Base-by-base conservation (phyloP, 352 stramenopile genomes). In the Pythium apleroticum region DNA sequence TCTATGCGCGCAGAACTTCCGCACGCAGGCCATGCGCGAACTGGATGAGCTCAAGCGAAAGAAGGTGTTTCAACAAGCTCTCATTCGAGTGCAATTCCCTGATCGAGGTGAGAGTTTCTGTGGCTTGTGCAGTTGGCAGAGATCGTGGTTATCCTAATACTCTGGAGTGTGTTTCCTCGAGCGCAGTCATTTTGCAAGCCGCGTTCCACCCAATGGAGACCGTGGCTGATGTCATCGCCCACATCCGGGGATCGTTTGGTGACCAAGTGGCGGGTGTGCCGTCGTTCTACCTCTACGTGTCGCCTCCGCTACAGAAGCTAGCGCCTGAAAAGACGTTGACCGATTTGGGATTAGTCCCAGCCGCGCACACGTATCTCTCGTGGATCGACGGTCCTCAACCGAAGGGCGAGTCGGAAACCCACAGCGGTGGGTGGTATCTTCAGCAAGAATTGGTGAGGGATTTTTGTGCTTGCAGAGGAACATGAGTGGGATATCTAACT, bases 31-130 rank as follows among this genome's bases (percentile, higher is more conserved):
- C 15, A 96, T 96, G 88, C 88, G 88, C 14, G 86, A 96, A 31
- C 74, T 96, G 4, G 88, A 96, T 27, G 82, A 94, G 31, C 74
- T 96, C 0, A 91, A 93, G 67, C 83, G 82, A 19, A 94, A 91
- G 68, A 88, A 81, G 37, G 74, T 96, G 0, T 96, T 89, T 57
- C 84, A 92, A 62, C 79, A 65, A 35, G 80, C 83, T 27, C 59
- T 96, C 4, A 81, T 95, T 31, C 88, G 86, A 57, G 71, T 96
- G 28, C 88, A 93, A 53, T 95, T 96, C 56, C 80, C 84, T 10
- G 88, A 96, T 61, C 77, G 83, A 84, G 83, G 88, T 96, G 49
- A 12, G 64, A 62, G 6, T 41, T 41, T 12, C 35, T n/a, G 35
- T n/a, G n/a, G n/a, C n/a, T n/a, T 37, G 31, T 37, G 31, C 14